These are phyloP conservation scores for Vachellia collinsii DNA, from an alignment of 306 rosid species.

Conservation along the genomic window DNA sequence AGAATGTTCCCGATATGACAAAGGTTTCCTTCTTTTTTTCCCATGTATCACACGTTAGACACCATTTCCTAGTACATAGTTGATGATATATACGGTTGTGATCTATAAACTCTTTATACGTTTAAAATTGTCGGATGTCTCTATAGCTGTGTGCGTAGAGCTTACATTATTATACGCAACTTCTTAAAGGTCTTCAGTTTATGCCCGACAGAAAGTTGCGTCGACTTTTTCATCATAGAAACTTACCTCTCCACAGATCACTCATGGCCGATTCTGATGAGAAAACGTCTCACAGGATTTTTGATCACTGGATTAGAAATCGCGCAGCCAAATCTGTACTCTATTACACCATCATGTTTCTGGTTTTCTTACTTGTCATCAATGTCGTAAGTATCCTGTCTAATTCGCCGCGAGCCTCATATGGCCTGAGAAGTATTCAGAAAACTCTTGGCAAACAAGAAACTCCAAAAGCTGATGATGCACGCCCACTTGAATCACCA, in stretches of 20 bases:
- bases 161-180: neutral
- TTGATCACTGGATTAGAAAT: neutral
- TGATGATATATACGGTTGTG: neutral
- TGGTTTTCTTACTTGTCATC: neutral
- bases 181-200: neutral
- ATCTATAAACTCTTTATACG: neutral
- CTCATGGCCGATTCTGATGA: conserved; percentile 13
- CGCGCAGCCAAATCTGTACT: neutral
- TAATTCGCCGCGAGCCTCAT: neutral
- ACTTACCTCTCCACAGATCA: neutral
- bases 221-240: neutral
- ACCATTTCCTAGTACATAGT: neutral
- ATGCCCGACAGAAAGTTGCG: neutral
- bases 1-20: neutral
- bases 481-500: neutral
- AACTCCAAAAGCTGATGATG: neutral
- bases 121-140: neutral
- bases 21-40: neutral
- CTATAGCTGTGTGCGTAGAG: too few relatives aligned
- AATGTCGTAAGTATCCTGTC: neutral
- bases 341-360: neutral
- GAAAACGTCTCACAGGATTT: neutral
- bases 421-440: neutral
- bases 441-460: conserved; percentile 2
- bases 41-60: neutral